Evolutionary conservation across 352 stramenopile species (phyloP), one percentile per base, ranked within the genome.

Genomic region (Globisporangium spiculum): DNA sequence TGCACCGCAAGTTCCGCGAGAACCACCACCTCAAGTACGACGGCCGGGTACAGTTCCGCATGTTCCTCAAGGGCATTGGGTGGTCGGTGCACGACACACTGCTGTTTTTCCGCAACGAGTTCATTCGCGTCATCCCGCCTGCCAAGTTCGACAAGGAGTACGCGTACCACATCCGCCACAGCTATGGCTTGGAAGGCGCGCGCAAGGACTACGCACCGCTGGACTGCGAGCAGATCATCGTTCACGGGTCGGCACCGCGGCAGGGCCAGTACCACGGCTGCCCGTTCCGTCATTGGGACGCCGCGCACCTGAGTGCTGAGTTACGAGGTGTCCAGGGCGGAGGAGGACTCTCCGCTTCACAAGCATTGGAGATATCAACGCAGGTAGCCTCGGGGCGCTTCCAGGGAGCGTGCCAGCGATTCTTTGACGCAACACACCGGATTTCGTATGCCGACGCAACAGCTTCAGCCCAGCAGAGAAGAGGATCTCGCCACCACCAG

Each of bases 1-100:
- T 96, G 34, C 86, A 94, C 66, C 73, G 74, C 57, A 92, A 92
- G 52, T 56, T 97, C 9, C 80, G 84, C 20, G 70, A 83, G 65
- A 81, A 90, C 52, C 82, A 94, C 65, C 88, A 97, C 69, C 79
- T 97, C 50, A 96, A 95, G 66, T 96, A 93, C 61, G 85, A 94
- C 60, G 90, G 88, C 2, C 85, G 90, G 2, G 73, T 94, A 54
- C 90, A 97, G 70, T 92, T 93, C 54, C 78, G 84, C 24, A 71
- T 94, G 60, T 97, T 97, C 53, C 83, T 97, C 55, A 95, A 96
- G 68, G 88, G 90, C 20, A 72, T 90, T 4, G 85, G 90, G 0
- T 85, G 95, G 38, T 89, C 80, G 14, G 83, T 96, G 2, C 77
- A 93, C 44, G 86, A 95, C 24, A 91, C 66, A 52, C 77, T 95